These are phyloP conservation scores for Mortierella sp. DNA, from an alignment of 371 early-diverging fungal genomes.

Conservation along the genomic window DNA sequence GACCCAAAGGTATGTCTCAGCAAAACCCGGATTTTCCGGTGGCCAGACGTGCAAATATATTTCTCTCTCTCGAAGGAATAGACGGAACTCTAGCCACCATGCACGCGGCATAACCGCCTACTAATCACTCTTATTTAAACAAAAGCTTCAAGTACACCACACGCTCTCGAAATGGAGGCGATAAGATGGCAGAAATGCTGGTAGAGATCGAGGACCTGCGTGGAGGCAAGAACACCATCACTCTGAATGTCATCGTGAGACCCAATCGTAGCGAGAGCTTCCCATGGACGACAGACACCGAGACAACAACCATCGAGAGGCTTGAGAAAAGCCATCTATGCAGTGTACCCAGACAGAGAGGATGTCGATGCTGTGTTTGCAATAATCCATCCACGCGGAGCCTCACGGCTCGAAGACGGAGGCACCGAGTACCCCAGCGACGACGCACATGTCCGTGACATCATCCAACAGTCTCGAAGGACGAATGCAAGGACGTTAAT, in stretches of 20 bases:
- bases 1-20: no score
- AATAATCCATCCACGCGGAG: slow-evolving; percentile 15
- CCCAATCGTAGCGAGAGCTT: slow-evolving; percentile 7
- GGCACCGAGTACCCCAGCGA: slow-evolving; percentile 9
- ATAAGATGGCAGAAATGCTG: slow-evolving; percentile 5
- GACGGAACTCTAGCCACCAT: no score
- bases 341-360: slow-evolving; percentile 23
- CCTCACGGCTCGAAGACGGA: no score
- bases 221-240: slow-evolving; percentile 12
- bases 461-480: slow-evolving; percentile 7
- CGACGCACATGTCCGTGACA: slow-evolving; percentile 9
- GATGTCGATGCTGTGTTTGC: slow-evolving; percentile 19
- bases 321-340: slow-evolving; percentile 10
- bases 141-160: slow-evolving; percentile 4
- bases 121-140: neutral
- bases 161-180: slow-evolving; percentile 7
- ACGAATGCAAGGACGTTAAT: slow-evolving; percentile 3
- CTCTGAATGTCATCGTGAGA: slow-evolving; percentile 8
- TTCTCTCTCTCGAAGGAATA: no score
- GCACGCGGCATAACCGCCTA: no score
- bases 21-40: no score
- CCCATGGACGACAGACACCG: slow-evolving; percentile 13
- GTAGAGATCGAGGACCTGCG: slow-evolving; percentile 13
- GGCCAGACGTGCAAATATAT: no score
- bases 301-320: slow-evolving; percentile 15